phyloP scores from a whole-genome alignment of 345 rosid genomes.

The Stellera chamaejasme region DNA sequence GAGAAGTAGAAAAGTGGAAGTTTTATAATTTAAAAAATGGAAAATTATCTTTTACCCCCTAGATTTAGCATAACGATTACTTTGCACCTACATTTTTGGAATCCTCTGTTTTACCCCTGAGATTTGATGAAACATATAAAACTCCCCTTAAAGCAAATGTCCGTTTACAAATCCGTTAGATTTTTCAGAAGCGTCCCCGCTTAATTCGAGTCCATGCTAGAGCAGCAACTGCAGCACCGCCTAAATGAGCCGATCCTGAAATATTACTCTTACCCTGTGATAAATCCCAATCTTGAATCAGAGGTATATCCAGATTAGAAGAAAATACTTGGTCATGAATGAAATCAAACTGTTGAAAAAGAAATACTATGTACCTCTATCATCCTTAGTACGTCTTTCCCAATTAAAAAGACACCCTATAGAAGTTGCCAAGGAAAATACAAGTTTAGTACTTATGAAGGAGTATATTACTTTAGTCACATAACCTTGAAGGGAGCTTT shows the following conservation, averaged over 20 bases:
- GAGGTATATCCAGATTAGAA: too few species aligned
- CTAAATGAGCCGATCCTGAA: slow-evolving; percentile 87
- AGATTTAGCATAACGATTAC: too few species aligned
- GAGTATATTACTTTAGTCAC: background rate
- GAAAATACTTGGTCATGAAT: background rate
- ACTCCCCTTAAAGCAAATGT: too few species aligned
- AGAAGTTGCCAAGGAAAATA: slow-evolving; percentile 4
- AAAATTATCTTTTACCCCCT: too few species aligned
- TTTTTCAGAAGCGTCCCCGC: slow-evolving; percentile 45
- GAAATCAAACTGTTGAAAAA: background rate
- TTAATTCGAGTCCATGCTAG: slow-evolving; percentile 60
- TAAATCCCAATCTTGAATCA: background rate
- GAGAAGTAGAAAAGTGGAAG: too few species aligned
- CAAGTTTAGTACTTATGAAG: background rate
- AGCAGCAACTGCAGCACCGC: slow-evolving; percentile 92
- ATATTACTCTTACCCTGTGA: slow-evolving; percentile 68
- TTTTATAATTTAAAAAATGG: too few species aligned
- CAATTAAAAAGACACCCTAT: slow-evolving; percentile 67
- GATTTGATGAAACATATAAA: too few species aligned
- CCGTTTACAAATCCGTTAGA: too few species aligned
- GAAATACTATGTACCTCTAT: slow-evolving; percentile 43
- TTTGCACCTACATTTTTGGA: too few species aligned
- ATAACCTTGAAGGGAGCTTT: slow-evolving; percentile 14
- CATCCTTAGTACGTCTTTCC: slow-evolving; percentile 62
- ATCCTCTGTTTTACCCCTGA: too few species aligned